Base-by-base conservation (phyloP, 306 rosid species). In the Ammopiptanthus mongolicus region DNA sequence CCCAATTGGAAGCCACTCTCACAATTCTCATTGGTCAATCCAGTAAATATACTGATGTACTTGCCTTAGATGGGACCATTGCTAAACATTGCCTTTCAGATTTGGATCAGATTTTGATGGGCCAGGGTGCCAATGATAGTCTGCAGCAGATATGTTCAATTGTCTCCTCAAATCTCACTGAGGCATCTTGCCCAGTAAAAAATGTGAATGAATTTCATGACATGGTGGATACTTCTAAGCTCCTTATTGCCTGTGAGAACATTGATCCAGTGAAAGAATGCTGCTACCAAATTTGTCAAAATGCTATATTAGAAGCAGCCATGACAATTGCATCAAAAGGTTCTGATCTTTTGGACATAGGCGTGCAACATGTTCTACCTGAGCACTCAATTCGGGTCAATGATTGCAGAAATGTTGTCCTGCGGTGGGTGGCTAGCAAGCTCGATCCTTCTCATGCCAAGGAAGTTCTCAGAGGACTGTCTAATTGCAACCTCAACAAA, bases 1-100 rank as follows among this genome's bases (percentile, higher is more conserved):
- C 99, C 4, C 99, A 95, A 83, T 78, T 92, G 82, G 96, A 90
- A 81, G 99, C 99, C 41, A 92, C 99, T 71, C 89, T 95, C 67
- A 80, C 93, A 42, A 88, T 95, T 79, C 97, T 95, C 55, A 78
- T 95, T 28, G 97, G 99, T 59, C 96, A 90, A 59, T 90, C 97
- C 51, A 92, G 97, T 75, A 95, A 89, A 80, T 55, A 81, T 57
- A 90, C 96, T 37, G 73, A 86, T 37, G 44, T 78, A 47, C 97
- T 95, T 31, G 93, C 97, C 72, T 82, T 95, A 47, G 90, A 92
- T 53, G 85, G 85, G 73, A 87, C 91, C 8, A 60, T 57, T 71
- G 88, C 97, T 23, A 85, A 83, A 65, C 72, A 84, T 78, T 95
- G 99, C 88, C 87, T 91, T 78, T 87, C 96, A 28, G 99, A 95